Evolutionary conservation across 2,329 filamentous ascomycete genomes (phyloP), one percentile per base, ranked within the genome.

Genomic region (Trichophyton simii): DNA sequence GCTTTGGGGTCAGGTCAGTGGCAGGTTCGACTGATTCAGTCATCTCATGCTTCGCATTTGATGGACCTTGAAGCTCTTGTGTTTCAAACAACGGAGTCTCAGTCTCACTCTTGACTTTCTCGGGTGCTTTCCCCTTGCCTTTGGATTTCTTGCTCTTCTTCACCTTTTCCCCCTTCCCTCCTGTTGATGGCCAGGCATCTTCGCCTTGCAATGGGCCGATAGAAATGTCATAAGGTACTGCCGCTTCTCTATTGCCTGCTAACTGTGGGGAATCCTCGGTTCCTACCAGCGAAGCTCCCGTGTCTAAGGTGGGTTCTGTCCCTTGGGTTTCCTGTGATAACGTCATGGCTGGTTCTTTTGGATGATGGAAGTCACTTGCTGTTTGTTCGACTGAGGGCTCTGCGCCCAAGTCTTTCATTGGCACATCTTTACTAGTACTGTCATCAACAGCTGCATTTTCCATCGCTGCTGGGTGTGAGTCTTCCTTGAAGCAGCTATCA

Each of bases 111-210:
- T 46, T 15, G 20, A 58, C 50, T 31, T 31, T 46, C 5, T 36
- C 34, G 15, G 60, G 50, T 13, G 31, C 15, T 25, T 59, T 58
- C 7, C 38, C 18, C 34, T 57, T 58, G 15, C 60, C 50, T 28
- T 46, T 62, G 8, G 48, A 41, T 38, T 61, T 62, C 31, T 63
- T 61, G 28, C 59, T 61, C 9, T 64, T 64, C 52, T 65, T 65
- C 3, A 41, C 58, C 41, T 61, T 61, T 55, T 64, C 62, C 25
- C 28, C 41, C 18, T 62, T 64, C 15, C 54, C 58, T 15, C 52
- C 54, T 31, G 28, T 52, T 4, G 42, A 25, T 7, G 18, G 34
- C 58, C 42, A 57, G 38, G 31, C n/a, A 4, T 55, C 38, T 20
- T 59, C 20, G 3, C 50, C 58, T 36, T 50, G 58, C 18, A 15